Base-by-base conservation (phyloP, 2,329 filamentous ascomycete genomes). In the Colletotrichum trifolii region DNA sequence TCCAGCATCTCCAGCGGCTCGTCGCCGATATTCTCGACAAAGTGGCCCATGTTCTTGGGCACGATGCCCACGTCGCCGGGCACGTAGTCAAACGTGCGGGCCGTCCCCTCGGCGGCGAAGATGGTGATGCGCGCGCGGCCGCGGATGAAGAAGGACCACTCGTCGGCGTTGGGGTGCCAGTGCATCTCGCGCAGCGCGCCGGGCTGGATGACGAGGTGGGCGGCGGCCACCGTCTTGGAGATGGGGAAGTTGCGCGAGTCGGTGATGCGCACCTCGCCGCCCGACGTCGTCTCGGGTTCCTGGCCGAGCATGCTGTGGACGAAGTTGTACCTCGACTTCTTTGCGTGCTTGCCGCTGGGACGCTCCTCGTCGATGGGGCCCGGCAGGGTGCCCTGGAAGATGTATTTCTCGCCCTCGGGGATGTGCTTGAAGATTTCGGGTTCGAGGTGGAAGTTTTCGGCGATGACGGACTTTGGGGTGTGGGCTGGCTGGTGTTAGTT, bases 1-100 rank as follows among this genome's bases (percentile, higher is more conserved):
- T 94, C 91, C 10, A 94, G 79, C 75, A 94, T 91, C 73, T 92
- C 88, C 2, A 94, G 77, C 15, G 90, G 86, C 74, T 93, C 90
- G 53, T 91, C 87, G n/a, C 91, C 89, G 45, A 92, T 87, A 71
- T 94, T 94, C 82, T 95, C 91, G 58, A 95, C 90, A 73, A 93
- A 94, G 73, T 94, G 91, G 3, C 90, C 91, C 83, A 91, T 92
- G 73, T 92, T 92, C 72, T 83, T 83, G 0, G 91, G 91, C 6
- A 94, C 90, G 67, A 94, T 91, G 12, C 89, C 91, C 0, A 93
- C 90, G 70, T 94, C 92, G 2, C 91, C 92, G 1, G 90, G 85
- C 6, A 85, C 79, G 75, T 92, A 94, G 78, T 94, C 88, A 72
- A 94, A 94, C 0, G 91, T 94, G 33, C 90, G 83, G 0, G 91